Conservation (phyloP, 2,329 filamentous ascomycete genomes). For the Verticillium albo-atrum region DNA sequence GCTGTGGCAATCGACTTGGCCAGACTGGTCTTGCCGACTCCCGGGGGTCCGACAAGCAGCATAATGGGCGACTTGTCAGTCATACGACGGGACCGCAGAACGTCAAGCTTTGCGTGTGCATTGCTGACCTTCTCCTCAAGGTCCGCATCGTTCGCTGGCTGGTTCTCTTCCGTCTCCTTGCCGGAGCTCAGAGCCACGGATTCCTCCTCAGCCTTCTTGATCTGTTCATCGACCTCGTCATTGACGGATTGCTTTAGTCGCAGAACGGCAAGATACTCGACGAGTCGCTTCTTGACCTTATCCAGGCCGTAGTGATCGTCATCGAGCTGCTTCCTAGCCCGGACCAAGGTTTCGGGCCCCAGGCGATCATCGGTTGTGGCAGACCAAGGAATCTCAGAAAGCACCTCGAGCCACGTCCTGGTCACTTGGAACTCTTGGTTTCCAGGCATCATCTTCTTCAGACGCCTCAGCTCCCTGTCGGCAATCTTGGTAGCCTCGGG, state of each 20-base stretch:
- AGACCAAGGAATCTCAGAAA: slow-evolving; percentile 92
- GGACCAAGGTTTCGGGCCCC: slow-evolving; percentile 70
- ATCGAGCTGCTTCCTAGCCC: slow-evolving; percentile 84
- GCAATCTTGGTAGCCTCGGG: slow-evolving; percentile 87
- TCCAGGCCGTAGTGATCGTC: slow-evolving; percentile 95
- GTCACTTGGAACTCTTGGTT: slow-evolving; percentile 96
- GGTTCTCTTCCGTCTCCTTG: slow-evolving; percentile 19
- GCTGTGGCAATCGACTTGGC: slow-evolving; percentile 91
- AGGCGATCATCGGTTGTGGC: slow-evolving; percentile 80
- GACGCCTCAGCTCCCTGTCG: slow-evolving; percentile 77
- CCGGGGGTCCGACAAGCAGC: slow-evolving; percentile 86
- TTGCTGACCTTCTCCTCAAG: slow-evolving; percentile 37
- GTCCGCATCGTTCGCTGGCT: slow-evolving; percentile 7
- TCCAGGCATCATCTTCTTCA: slow-evolving; percentile 93
- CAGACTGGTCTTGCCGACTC: slow-evolving; percentile 92
- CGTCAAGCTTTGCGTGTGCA: slow-evolving; percentile 61
- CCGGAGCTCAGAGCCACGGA: slow-evolving; percentile 23
- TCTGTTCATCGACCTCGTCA: slow-evolving; percentile 73
- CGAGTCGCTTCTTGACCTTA: slow-evolving; percentile 91
- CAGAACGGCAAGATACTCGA: slow-evolving; percentile 95
- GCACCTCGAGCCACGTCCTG: slow-evolving; percentile 87
- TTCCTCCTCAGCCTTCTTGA: slow-evolving; percentile 61
- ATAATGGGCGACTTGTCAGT: slow-evolving; percentile 95
- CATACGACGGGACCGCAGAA: slow-evolving; percentile 77
- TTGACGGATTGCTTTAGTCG: slow-evolving; percentile 92